Conservation (phyloP, 192 early-diverging fungal genomes). For the Helicostylum pulchrum region DNA sequence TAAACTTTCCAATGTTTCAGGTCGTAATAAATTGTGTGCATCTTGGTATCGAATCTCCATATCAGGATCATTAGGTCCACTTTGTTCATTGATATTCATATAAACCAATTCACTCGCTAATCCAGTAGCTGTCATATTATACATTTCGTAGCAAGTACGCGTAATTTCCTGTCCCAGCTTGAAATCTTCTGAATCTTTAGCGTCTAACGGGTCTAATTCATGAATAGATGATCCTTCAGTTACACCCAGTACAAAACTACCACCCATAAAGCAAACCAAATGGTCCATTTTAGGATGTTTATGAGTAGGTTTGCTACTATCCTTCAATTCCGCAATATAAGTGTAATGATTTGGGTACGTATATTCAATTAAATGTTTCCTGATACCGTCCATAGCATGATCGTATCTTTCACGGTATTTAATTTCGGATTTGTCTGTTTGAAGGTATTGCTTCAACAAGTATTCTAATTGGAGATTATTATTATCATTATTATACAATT, state of each 20-base stretch:
- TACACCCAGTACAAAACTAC: conserved; percentile 74
- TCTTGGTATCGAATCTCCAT: conserved; percentile 64
- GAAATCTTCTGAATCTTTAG: conserved; percentile 59
- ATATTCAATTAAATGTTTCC: conserved; percentile 57
- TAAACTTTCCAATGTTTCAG: conserved; percentile 87
- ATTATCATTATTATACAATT: neutral
- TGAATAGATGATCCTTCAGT: conserved; percentile 54
- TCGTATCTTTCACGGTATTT: conserved; percentile 69
- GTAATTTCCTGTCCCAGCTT: conserved; percentile 75
- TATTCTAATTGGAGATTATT: conserved; percentile 63
- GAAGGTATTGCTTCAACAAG: conserved; percentile 83
- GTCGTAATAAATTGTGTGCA: conserved; percentile 78
- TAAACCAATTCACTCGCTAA: conserved; percentile 86
- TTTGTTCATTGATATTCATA: conserved; percentile 43
- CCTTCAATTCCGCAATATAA: conserved; percentile 63
- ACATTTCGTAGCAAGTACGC: conserved; percentile 77
- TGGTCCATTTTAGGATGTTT: conserved; percentile 83
- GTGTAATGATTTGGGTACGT: conserved; percentile 55
- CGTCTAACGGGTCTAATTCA: conserved; percentile 35
- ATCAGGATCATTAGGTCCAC: conserved; percentile 45
- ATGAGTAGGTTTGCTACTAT: conserved; percentile 13
- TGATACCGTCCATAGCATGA: conserved; percentile 59
- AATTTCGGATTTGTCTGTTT: conserved; percentile 58
- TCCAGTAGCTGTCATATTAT: conserved; percentile 72
- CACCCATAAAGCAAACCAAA: conserved; percentile 89